phyloP scores from a whole-genome alignment of 2,329 filamentous ascomycete species.

The Xylariaceae sp. region DNA sequence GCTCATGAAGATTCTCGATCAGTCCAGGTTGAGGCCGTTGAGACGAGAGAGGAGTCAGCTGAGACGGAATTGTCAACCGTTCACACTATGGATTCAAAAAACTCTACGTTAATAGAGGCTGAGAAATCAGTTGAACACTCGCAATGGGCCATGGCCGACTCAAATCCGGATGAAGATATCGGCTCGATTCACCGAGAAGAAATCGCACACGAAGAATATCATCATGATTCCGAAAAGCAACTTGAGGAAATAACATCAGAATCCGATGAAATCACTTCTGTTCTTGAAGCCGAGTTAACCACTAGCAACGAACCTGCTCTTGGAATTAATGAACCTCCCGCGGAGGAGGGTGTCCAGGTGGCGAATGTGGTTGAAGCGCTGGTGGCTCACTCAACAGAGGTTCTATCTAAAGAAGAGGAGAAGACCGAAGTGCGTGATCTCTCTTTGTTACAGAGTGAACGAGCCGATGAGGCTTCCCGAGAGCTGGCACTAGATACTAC shows the following conservation, averaged over 20 bases:
- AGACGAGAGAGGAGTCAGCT: background rate
- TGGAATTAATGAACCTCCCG: slow-evolving; percentile 4
- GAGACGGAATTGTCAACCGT: slow-evolving; percentile 5
- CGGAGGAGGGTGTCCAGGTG: background rate
- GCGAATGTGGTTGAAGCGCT: slow-evolving; percentile 1
- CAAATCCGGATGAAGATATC: slow-evolving; percentile 1
- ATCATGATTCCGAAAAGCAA: slow-evolving; percentile 2
- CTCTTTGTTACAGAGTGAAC: background rate
- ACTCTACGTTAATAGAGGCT: background rate
- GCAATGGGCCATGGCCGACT: background rate
- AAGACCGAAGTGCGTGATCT: background rate
- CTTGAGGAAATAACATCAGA: slow-evolving; percentile 4
- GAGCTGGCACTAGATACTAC: background rate
- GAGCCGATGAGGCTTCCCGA: background rate
- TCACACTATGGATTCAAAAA: background rate
- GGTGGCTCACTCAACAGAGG: background rate
- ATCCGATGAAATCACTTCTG: background rate
- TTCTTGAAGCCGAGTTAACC: background rate
- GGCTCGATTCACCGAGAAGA: background rate
- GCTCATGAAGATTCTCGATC: slow-evolving; percentile 2
- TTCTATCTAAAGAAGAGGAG: slow-evolving; percentile 1
- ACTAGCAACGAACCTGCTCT: slow-evolving; percentile 3
- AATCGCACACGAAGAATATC: background rate
- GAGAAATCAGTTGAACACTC: background rate
- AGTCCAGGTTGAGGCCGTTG: slow-evolving; percentile 1